A percentile compares a stretch with the other conserved stretches of the same genome.
Evolutionary conservation across 148 eudicot species (phyloP).

Genomic region (Arctostaphylos glauca): DNA sequence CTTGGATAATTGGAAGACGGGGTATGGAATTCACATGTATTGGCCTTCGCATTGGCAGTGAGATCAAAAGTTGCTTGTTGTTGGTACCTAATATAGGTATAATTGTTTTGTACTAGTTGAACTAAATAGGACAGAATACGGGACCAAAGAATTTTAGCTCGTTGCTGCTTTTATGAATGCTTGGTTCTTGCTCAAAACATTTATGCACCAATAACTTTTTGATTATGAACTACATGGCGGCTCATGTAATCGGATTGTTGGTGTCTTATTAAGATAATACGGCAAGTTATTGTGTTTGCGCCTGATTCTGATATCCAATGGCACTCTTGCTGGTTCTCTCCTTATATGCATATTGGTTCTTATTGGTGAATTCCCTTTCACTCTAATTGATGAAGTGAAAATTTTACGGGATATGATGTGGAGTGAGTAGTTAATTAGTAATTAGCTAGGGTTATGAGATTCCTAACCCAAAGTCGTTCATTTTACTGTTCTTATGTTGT

Average conservation of each 20-base stretch:
- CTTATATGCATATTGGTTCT: too few relatives aligned
- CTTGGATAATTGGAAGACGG: slow-evolving; percentile 98
- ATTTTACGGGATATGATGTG: too few relatives aligned
- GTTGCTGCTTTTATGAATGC: neutral
- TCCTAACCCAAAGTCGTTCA: too few relatives aligned
- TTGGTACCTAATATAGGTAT: too few relatives aligned
- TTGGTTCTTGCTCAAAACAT: neutral
- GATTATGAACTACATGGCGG: neutral
- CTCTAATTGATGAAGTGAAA: too few relatives aligned
- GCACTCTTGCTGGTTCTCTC: neutral
- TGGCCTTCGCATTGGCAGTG: slow-evolving; percentile 87
- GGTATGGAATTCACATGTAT: slow-evolving; percentile 80
- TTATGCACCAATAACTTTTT: too few relatives aligned
- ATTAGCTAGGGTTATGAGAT: too few relatives aligned
- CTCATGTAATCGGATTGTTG: neutral
- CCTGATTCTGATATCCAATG: neutral
- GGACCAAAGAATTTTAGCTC: neutral
- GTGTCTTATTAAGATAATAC: neutral
- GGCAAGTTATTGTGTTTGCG: neutral
- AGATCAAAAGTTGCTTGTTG: slow-evolving; percentile 8
- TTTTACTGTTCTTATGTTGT: too few relatives aligned
- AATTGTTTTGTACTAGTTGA: too few relatives aligned
- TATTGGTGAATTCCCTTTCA: too few relatives aligned
- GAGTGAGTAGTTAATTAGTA: too few relatives aligned
- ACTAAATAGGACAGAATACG: too few relatives aligned